Percentiles rank a stretch among this genome's conserved stretches.
Conservation (phyloP, 108 stramenopile species). For the Skeletonema menzelii region DNA sequence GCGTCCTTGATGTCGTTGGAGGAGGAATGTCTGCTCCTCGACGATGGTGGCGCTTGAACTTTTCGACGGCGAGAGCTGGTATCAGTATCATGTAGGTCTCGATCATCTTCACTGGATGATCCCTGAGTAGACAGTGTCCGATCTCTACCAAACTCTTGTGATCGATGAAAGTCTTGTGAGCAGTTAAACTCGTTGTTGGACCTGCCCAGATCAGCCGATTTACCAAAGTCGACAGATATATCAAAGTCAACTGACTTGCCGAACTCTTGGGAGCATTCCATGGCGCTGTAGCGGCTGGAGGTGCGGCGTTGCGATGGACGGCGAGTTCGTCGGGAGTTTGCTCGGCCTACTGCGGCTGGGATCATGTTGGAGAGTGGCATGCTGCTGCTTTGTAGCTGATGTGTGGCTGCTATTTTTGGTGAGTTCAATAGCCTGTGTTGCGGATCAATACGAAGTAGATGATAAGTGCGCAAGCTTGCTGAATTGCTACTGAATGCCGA, state of each 20-base stretch:
- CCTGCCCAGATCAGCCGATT: background rate
- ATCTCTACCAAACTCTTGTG: background rate
- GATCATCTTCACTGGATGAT: background rate
- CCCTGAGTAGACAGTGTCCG: background rate
- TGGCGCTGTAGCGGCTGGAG: background rate
- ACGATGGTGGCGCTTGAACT: background rate
- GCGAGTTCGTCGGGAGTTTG: background rate
- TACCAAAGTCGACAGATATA: conserved; percentile 7
- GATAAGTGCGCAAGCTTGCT: no score
- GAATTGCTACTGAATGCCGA: no score
- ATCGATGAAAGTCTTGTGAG: background rate
- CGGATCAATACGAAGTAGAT: no score
- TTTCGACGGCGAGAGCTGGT: background rate
- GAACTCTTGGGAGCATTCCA: background rate
- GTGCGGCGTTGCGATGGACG: background rate
- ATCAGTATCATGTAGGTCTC: background rate
- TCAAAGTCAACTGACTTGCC: background rate
- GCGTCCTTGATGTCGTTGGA: background rate
- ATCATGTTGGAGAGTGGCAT: background rate
- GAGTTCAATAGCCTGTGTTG: no score
- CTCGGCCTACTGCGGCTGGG: background rate
- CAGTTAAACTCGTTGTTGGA: background rate
- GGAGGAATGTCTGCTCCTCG: background rate
- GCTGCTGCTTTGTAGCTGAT: no score
- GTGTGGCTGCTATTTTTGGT: no score